These are phyloP conservation scores for Yamadazyma sp. DNA, from an alignment of 1,139 yeast genomes.

Conservation along the genomic window DNA sequence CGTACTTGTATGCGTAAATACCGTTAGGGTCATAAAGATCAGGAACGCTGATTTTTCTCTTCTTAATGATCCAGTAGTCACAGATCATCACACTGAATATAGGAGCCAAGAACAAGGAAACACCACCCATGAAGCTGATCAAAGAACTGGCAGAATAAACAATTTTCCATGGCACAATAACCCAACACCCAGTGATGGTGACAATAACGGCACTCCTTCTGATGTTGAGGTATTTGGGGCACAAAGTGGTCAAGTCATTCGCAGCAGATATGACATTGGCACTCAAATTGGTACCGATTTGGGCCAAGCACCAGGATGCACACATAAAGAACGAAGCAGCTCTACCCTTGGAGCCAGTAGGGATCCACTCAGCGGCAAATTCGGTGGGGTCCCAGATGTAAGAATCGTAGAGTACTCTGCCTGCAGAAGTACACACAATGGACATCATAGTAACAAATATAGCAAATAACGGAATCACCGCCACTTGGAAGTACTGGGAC, in stretches of 20 bases:
- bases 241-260: constrained; percentile 49
- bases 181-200: constrained; percentile 35
- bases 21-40: constrained; percentile 16
- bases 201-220: constrained; percentile 49
- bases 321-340: constrained; percentile 50
- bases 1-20: constrained; percentile 13
- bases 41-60: constrained; percentile 13
- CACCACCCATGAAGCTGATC: constrained; percentile 16
- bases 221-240: constrained; percentile 51
- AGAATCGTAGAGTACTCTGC: constrained; percentile 14
- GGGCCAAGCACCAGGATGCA: constrained; percentile 44
- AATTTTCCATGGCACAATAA: constrained; percentile 35
- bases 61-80: constrained; percentile 17
- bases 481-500: constrained; percentile 13
- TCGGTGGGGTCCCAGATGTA: constrained; percentile 17
- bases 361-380: constrained; percentile 14
- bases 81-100: constrained; percentile 17
- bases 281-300: constrained; percentile 47
- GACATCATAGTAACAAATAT: constrained; percentile 18
- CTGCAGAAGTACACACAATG: constrained; percentile 16
- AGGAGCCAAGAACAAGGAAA: constrained; percentile 16
- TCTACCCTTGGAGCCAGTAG: constrained; percentile 22
- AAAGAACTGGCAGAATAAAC: constrained; percentile 16
- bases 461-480: constrained; percentile 14
- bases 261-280: constrained; percentile 56